These are phyloP conservation scores for Pestalotiopsis sp. DNA, from an alignment of 2,329 filamentous ascomycete genomes.

Conservation along the genomic window DNA sequence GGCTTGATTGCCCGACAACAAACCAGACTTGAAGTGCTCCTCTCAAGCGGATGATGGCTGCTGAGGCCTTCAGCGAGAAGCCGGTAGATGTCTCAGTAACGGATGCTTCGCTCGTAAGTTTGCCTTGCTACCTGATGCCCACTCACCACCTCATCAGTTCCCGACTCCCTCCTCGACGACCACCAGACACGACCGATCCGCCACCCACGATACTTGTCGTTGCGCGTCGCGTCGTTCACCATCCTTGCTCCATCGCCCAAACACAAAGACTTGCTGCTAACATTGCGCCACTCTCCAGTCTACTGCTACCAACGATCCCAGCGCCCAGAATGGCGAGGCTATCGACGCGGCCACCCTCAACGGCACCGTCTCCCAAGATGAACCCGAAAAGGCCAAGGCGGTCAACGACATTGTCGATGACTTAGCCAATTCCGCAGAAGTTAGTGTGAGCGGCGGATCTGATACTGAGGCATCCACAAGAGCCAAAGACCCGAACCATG, in stretches of 20 bases:
- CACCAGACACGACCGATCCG: neutral
- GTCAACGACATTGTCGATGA: slow-evolving; percentile 59
- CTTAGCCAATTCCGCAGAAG: slow-evolving; percentile 61
- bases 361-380: slow-evolving; percentile 47
- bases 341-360: slow-evolving; percentile 46
- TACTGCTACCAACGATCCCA: slow-evolving; percentile 33
- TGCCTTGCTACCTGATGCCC: slow-evolving; percentile 2
- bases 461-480: slow-evolving; percentile 73
- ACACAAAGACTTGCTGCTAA: neutral
- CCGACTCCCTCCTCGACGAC: neutral
- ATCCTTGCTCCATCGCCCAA: too few relatives aligned
- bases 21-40: slow-evolving; percentile 3
- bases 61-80: slow-evolving; percentile 31
- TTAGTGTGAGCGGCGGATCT: slow-evolving; percentile 72
- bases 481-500: slow-evolving; percentile 58
- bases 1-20: slow-evolving; percentile 10
- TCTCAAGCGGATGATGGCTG: slow-evolving; percentile 33
- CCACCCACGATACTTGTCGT: neutral
- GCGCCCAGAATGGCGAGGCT: slow-evolving; percentile 48
- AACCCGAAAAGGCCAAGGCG: slow-evolving; percentile 54
- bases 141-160: neutral
- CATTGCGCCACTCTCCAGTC: slow-evolving; percentile 26
- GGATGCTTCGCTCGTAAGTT: slow-evolving; percentile 33
- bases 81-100: slow-evolving; percentile 32
- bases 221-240: neutral